phyloP scores from a whole-genome alignment of 192 early-diverging fungal species.

The Pilaira anomala region DNA sequence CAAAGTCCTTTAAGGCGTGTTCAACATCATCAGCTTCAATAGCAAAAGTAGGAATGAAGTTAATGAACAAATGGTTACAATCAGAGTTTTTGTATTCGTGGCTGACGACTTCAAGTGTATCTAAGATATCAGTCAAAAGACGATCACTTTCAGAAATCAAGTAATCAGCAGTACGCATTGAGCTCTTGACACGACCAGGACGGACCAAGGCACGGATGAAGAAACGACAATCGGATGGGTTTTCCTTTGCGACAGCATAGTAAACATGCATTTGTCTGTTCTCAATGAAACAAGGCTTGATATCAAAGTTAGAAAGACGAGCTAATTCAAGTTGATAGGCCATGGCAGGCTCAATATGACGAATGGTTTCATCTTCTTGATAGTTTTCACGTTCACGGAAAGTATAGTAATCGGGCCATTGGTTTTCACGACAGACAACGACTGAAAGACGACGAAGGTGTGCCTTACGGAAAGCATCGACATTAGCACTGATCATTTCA shows the following conservation, averaged over 20 bases:
- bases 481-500: constrained; percentile 58
- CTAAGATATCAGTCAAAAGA: constrained; percentile 89
- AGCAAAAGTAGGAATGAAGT: constrained; percentile 95
- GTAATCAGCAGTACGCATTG: constrained; percentile 88
- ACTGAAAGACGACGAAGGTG: constrained; percentile 88
- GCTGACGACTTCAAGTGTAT: constrained; percentile 92
- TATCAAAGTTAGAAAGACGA: constrained; percentile 90
- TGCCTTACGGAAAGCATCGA: constrained; percentile 63
- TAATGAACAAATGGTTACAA: constrained; percentile 98
- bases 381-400: constrained; percentile 88
- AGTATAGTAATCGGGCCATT: constrained; percentile 92
- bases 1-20: constrained; percentile 79
- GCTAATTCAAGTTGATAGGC: constrained; percentile 96
- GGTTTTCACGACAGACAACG: constrained; percentile 77
- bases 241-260: constrained; percentile 92
- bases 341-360: constrained; percentile 97
- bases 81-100: constrained; percentile 92
- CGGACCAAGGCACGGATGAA: constrained; percentile 97
- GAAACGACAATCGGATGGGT: constrained; percentile 92
- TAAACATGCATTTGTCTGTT: constrained; percentile 97
- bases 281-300: constrained; percentile 92
- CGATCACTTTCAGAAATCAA: constrained; percentile 93
- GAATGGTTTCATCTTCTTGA: constrained; percentile 89
- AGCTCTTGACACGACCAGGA: constrained; percentile 78
- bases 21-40: constrained; percentile 84